These are phyloP conservation scores for Zopfochytrium polystomum DNA, from an alignment of 371 early-diverging fungal species.

Conservation along the genomic window DNA sequence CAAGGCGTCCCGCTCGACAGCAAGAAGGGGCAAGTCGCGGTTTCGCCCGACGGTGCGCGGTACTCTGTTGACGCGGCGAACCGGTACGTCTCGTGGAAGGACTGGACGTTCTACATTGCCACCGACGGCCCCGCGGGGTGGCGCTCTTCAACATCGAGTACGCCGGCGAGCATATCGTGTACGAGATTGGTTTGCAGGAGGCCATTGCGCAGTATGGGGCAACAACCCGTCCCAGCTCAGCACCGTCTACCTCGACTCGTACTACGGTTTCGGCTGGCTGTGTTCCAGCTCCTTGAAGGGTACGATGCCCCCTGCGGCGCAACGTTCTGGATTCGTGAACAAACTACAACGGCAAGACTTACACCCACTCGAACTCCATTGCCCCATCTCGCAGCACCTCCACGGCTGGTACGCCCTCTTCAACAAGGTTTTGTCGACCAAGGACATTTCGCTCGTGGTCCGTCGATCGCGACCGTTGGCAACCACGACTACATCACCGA, in stretches of 20 bases:
- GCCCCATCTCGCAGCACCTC: slow-evolving; percentile 7
- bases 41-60: slow-evolving; percentile 2
- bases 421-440: background rate
- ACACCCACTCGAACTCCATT: slow-evolving; percentile 3
- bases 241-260: slow-evolving; percentile 4
- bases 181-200: slow-evolving; percentile 9
- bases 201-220: slow-evolving; percentile 11
- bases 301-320: slow-evolving; percentile 17
- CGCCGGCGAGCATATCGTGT: slow-evolving; percentile 8
- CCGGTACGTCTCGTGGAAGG: slow-evolving; percentile 13
- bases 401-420: slow-evolving; percentile 2
- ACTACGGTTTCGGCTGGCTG: slow-evolving; percentile 8
- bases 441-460: background rate
- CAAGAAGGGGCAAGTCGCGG: background rate
- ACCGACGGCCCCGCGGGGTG: slow-evolving; percentile 6
- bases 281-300: slow-evolving; percentile 20
- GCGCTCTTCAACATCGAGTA: slow-evolving; percentile 8
- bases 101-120: slow-evolving; percentile 9
- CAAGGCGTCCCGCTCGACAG: slow-evolving; percentile 1
- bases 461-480: background rate
- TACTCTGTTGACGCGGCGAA: slow-evolving; percentile 8
- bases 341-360: slow-evolving; percentile 6
- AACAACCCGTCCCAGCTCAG: slow-evolving; percentile 13
- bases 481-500: slow-evolving; percentile 25
- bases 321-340: slow-evolving; percentile 10